Base-by-base conservation (phyloP, 164 flowering plant genomes). In the Malania oleifera region DNA sequence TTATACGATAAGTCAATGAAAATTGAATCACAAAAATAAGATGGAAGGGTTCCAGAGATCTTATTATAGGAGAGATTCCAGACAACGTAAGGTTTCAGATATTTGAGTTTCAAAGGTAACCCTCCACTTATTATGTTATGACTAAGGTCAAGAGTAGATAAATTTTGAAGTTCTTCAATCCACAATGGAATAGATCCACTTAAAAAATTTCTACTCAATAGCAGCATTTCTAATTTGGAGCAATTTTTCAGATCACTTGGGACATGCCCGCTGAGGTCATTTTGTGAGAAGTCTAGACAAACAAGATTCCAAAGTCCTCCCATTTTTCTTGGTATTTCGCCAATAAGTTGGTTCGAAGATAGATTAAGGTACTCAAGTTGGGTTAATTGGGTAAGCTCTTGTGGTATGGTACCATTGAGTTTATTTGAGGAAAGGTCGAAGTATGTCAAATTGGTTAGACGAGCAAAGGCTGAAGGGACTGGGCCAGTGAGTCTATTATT, bases 401-500 rank as follows among this genome's bases (percentile, higher is more conserved):
- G n/a, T n/a, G n/a, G n/a, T n/a, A n/a, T n/a, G n/a, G n/a, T n/a
- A n/a, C n/a, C n/a, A n/a, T n/a, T n/a, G n/a, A n/a, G n/a, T n/a
- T n/a, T n/a, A n/a, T n/a, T n/a, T n/a, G n/a, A n/a, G n/a, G n/a
- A n/a, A n/a, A n/a, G n/a, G n/a, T n/a, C n/a, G n/a, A n/a, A n/a
- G n/a, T n/a, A n/a, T n/a, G n/a, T 1, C 26, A 63, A 35, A 12
- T 13, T 1, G 15, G 22, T 5, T 3, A 57, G 29, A 40, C 41
- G 39, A 14, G 52, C 57, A 0, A 65, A 6, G 0, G 15, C 5
- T 17, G 12, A 4, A 1, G 60, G 67, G 27, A 62, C 54, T 55
- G 48, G 48, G 7, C 67, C 67, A 8, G 23, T 17, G 28, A 62
- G 22, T 1, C 9, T n/a, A 24, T 62, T 62, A 23, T 27, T 2